phyloP scores from a whole-genome alignment of 805 yeast species.

The Starmerella floris region DNA sequence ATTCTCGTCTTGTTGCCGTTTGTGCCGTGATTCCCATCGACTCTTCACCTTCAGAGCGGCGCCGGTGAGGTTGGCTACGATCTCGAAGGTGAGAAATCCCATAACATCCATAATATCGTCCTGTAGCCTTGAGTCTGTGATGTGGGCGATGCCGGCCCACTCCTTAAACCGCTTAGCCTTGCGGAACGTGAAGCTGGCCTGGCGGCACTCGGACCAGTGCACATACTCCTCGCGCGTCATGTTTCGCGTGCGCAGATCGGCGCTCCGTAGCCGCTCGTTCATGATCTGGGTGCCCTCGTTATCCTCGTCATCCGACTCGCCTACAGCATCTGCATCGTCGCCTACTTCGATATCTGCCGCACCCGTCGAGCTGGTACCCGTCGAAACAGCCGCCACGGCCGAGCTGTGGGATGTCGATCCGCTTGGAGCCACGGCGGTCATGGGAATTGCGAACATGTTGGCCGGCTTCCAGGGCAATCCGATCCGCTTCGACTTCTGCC shows the following conservation, averaged over 20 bases:
- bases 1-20: constrained; percentile 3
- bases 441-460: constrained; percentile 64
- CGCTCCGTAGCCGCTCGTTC: constrained; percentile 74
- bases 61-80: constrained; percentile 88
- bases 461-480: constrained; percentile 91
- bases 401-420: not conserved
- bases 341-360: not conserved
- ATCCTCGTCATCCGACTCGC: constrained; percentile 35
- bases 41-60: constrained; percentile 72
- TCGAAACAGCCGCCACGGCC: not conserved
- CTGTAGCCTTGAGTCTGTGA: constrained; percentile 81
- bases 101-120: constrained; percentile 94
- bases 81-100: constrained; percentile 91
- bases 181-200: constrained; percentile 89
- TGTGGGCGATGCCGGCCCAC: constrained; percentile 79
- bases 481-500: constrained; percentile 45
- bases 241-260: constrained; percentile 81
- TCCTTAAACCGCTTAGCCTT: constrained; percentile 90
- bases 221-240: constrained; percentile 98
- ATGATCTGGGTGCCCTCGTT: constrained; percentile 87
- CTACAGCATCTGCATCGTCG: constrained; percentile 47
- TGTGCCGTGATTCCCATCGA: constrained; percentile 32
- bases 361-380: not conserved
- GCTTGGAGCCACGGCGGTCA: constrained; percentile 10
- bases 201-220: constrained; percentile 98